phyloP scores from a whole-genome alignment of 78 protist genomes.

The Dictyostelium firmibasis region DNA sequence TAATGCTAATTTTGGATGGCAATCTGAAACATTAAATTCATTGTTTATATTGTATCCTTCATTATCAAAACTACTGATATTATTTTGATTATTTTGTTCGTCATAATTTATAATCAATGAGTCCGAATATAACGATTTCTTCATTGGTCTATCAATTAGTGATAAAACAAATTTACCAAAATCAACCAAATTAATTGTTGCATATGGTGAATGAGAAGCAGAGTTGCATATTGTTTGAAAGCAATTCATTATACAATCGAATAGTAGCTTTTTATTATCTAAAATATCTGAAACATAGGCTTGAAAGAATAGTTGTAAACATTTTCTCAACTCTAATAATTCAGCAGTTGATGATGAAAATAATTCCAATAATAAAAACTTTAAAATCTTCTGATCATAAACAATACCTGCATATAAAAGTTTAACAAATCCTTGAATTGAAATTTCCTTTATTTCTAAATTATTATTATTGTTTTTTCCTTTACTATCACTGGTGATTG shows the following conservation, averaged over 20 bases:
- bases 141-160: conserved; percentile 30
- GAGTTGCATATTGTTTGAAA: neutral
- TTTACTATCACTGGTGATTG: neutral
- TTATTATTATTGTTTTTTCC: neutral
- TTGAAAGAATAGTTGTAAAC: conserved; percentile 32
- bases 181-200: neutral
- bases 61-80: neutral
- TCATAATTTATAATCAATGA: neutral
- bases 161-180: conserved; percentile 10
- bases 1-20: conserved; percentile 32
- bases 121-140: neutral
- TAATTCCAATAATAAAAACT: neutral
- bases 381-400: conserved; percentile 18
- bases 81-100: neutral
- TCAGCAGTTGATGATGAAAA: neutral
- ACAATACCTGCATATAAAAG: conserved; percentile 42
- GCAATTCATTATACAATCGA: neutral
- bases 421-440: conserved; percentile 50
- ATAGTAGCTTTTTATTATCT: conserved; percentile 31
- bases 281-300: neutral
- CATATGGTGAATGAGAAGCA: neutral
- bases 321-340: neutral
- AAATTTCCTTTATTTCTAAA: conserved; percentile 7
- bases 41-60: neutral
- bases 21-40: neutral